These are phyloP conservation scores for Pseudomicrostroma phylloplanum DNA, from an alignment of 1,284 basidiomycete species.

Conservation along the genomic window DNA sequence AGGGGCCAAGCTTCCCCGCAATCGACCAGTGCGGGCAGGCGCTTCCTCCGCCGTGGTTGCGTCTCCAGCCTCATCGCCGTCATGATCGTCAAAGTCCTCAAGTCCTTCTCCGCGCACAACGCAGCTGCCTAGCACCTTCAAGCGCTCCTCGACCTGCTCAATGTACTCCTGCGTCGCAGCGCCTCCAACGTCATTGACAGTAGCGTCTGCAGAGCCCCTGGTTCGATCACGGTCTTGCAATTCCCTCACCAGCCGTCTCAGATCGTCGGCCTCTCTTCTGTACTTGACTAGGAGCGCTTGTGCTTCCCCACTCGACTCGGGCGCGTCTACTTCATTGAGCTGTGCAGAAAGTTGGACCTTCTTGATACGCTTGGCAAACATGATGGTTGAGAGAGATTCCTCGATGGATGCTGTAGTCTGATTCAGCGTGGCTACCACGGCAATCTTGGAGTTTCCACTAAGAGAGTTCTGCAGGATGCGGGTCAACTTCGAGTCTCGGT, in stretches of 20 bases:
- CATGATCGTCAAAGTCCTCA: background rate
- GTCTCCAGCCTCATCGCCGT: slow-evolving; percentile 3
- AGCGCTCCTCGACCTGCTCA: slow-evolving; percentile 30
- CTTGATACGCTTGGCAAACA: slow-evolving; percentile 83
- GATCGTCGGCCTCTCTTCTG: slow-evolving; percentile 34
- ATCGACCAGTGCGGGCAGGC: background rate
- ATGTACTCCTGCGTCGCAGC: background rate
- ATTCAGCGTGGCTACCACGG: slow-evolving; percentile 83
- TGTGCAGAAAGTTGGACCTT: slow-evolving; percentile 71
- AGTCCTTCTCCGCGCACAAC: slow-evolving; percentile 34
- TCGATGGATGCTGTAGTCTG: slow-evolving; percentile 56
- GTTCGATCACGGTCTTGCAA: slow-evolving; percentile 17
- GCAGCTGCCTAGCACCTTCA: slow-evolving; percentile 37
- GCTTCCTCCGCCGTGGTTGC: slow-evolving; percentile 6
- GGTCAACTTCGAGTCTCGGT: slow-evolving; percentile 87
- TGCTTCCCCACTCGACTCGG: slow-evolving; percentile 19
- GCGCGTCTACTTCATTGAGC: slow-evolving; percentile 73
- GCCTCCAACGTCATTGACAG: background rate
- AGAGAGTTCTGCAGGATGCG: slow-evolving; percentile 90
- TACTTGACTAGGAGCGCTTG: slow-evolving; percentile 41
- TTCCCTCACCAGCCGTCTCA: slow-evolving; percentile 29
- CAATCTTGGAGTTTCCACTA: slow-evolving; percentile 87
- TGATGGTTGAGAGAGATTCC: slow-evolving; percentile 74
- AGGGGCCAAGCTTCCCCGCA: background rate
- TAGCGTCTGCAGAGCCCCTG: background rate